A percentile compares a stretch with the other conserved stretches of the same genome.
These are phyloP conservation scores for Vigna mungo DNA, from an alignment of 306 rosid genomes.

Conservation along the genomic window DNA sequence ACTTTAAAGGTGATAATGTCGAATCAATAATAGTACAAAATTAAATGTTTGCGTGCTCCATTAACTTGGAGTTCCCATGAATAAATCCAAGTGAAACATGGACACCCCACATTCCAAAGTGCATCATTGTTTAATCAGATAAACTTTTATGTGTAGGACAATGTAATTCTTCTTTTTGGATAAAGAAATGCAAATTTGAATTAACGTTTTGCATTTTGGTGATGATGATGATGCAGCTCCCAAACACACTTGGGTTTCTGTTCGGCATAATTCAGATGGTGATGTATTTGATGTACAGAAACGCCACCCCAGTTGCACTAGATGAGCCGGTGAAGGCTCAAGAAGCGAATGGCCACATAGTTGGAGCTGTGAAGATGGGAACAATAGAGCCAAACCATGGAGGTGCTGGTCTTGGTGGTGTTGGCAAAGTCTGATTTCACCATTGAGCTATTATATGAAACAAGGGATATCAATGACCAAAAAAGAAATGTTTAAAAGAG, in stretches of 20 bases:
- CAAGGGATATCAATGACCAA: constrained; percentile 21
- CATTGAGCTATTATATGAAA: constrained; percentile 20
- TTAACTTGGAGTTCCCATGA: constrained; percentile 31
- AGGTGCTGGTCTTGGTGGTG: neutral
- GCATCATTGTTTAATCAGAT: constrained; percentile 17
- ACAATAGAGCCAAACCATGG: constrained; percentile 31
- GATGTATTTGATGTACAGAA: constrained; percentile 69
- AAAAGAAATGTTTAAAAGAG: neutral
- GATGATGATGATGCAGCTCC: constrained; percentile 62
- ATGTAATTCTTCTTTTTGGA: constrained; percentile 21
- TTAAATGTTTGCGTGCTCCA: constrained; percentile 37
- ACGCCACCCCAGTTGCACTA: constrained; percentile 49
- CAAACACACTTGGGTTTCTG: constrained; percentile 84
- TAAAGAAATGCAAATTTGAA: neutral
- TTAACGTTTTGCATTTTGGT: constrained; percentile 22
- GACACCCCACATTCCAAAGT: constrained; percentile 36
- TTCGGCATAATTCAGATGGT: constrained; percentile 88
- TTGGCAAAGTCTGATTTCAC: constrained; percentile 45
- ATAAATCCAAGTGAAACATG: constrained; percentile 37
- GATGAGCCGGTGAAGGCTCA: constrained; percentile 65
- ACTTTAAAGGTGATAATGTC: constrained; percentile 32
- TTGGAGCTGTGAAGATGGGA: constrained; percentile 64
- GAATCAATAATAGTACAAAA: constrained; percentile 24
- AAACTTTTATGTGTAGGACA: constrained; percentile 24
- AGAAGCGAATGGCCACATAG: constrained; percentile 61